Conservation (phyloP, 2,329 filamentous ascomycete species). For the Curvularia verruculosa region DNA sequence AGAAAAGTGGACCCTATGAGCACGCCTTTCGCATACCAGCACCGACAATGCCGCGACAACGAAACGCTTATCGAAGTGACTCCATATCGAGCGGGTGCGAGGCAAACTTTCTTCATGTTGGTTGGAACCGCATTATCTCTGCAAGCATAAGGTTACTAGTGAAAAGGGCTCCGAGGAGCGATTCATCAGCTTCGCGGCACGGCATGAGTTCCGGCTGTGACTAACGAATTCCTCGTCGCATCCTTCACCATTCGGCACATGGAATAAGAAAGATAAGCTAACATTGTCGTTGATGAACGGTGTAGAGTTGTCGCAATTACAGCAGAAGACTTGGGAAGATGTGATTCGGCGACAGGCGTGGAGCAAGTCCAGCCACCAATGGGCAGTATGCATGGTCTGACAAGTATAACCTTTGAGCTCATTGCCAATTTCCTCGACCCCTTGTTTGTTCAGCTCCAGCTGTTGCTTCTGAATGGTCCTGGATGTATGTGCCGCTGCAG, state of each 20-base stretch:
- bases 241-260: not conserved
- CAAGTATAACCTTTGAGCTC: not conserved
- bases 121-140: not conserved
- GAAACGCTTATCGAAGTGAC: not conserved
- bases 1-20: not conserved
- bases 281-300: not conserved
- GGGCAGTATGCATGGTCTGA: not conserved
- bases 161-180: not conserved
- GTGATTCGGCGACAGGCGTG: not conserved
- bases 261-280: not conserved
- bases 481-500: not conserved
- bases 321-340: not conserved
- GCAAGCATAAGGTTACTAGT: not conserved
- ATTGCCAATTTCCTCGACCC: not conserved
- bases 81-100: too few species aligned
- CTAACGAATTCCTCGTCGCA: not conserved
- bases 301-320: not conserved
- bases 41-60: too few species aligned
- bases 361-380: too few species aligned
- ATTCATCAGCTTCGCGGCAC: not conserved
- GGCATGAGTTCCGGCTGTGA: not conserved
- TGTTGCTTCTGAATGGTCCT: not conserved
- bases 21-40: not conserved
- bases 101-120: not conserved
- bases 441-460: not conserved